Conservation (phyloP, 139 green algal species). For the Pleodorina starrii region DNA sequence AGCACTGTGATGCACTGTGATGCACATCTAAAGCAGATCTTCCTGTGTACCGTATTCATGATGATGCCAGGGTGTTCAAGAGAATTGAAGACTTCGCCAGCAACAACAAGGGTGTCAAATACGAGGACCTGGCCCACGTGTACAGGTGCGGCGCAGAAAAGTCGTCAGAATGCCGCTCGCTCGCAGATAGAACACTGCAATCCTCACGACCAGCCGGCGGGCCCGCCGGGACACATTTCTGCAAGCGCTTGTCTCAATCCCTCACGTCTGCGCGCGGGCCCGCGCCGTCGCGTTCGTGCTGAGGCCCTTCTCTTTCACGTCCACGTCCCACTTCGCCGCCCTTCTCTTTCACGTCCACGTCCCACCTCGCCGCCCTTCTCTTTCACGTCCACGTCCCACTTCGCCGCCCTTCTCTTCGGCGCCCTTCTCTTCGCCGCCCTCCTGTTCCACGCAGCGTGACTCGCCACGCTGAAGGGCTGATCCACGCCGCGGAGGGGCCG, state of each 20-base stretch:
- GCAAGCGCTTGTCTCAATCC: too few species aligned
- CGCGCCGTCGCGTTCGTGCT: too few species aligned
- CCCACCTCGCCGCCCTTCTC: too few species aligned
- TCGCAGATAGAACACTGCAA: background rate
- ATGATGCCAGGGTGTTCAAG: constrained; percentile 8
- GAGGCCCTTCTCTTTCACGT: background rate
- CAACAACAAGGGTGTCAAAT: constrained; percentile 23
- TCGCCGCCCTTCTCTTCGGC: too few species aligned
- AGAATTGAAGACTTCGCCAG: constrained; percentile 20
- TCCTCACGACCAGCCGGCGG: background rate
- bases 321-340: background rate
- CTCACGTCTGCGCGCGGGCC: too few species aligned
- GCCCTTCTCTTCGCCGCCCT: too few species aligned
- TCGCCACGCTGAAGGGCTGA: background rate
- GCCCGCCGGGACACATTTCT: too few species aligned
- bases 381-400: too few species aligned
- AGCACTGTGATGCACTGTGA: constrained; percentile 11
- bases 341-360: too few species aligned
- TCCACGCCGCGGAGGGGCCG: background rate
- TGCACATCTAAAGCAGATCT: constrained; percentile 4
- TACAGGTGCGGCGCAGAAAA: background rate
- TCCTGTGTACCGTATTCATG: too few species aligned
- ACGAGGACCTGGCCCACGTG: constrained; percentile 14
- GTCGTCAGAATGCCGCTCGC: constrained; percentile 3
- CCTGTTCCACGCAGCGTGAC: background rate